Evolutionary conservation across 192 early-diverging fungal genomes (phyloP).

Genomic region (Chytriomyces sp.): DNA sequence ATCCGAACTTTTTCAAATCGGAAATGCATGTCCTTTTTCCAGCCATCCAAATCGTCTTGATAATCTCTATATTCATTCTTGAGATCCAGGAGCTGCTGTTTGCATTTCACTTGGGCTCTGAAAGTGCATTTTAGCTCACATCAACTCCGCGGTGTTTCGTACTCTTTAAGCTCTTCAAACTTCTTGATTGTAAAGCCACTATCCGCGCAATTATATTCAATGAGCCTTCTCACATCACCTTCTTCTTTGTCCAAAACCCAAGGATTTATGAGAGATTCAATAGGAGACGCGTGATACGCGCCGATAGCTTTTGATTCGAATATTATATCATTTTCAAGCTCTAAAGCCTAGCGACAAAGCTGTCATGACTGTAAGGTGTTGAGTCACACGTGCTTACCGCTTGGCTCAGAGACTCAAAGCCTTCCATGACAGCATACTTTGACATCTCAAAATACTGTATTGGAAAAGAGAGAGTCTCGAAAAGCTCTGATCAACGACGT

Average conservation of each 20-base stretch:
- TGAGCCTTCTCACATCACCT: not conserved
- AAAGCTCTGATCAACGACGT: constrained; percentile 2
- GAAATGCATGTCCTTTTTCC: constrained; percentile 6
- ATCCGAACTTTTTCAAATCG: constrained; percentile 13
- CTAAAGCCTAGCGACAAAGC: not conserved
- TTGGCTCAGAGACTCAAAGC: constrained; percentile 2
- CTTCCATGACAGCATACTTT: constrained; percentile 15
- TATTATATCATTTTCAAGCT: constrained; percentile 9
- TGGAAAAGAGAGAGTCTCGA: constrained; percentile 23
- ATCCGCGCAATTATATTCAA: constrained; percentile 8
- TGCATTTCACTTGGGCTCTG: not conserved
- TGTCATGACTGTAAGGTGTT: too few species aligned
- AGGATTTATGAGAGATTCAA: constrained; percentile 4
- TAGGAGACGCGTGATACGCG: not conserved
- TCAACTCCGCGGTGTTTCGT: not conserved
- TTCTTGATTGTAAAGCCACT: not conserved
- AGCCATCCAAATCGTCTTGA: constrained; percentile 8
- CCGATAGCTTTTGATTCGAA: not conserved
- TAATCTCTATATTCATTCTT: constrained; percentile 18
- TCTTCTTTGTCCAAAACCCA: constrained; percentile 11
- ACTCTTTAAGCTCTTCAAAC: constrained; percentile 16
- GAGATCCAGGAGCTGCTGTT: constrained; percentile 8
- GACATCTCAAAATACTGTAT: constrained; percentile 30
- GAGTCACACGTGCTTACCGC: not conserved
- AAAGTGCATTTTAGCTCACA: not conserved